Evolutionary conservation across 2,329 filamentous ascomycete genomes (phyloP), one percentile per base, ranked within the genome.

Genomic region (Scortechinia acanthostroma): DNA sequence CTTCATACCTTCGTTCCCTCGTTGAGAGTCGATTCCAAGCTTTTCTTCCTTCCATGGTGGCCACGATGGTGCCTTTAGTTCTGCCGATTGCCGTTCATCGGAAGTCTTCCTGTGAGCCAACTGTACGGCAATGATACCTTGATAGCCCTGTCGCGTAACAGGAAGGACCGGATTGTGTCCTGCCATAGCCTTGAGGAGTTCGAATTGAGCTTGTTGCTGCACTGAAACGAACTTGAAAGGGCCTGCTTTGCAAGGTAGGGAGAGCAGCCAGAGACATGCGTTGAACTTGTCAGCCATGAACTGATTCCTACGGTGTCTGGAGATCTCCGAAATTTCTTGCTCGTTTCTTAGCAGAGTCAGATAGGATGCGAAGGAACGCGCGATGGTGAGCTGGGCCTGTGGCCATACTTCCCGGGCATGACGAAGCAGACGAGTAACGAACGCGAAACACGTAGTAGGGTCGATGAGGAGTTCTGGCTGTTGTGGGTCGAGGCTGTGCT

Each of bases 11-110:
- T 77, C 71, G 42, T 71, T 69, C 10, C 69, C 73, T 45, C 77
- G 72, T 14, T 69, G 64, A n/a, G 70, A 68, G 53, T 84, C 79
- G 54, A 83, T 75, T 1, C 76, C 77, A 15, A 76, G 71, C 45
- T 68, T 75, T 42, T 78, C 73, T 53, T 77, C 71, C 56, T 80
- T 82, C 77, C 78, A 84, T 0, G 80, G 80, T 14, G 80, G 80
- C 80, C 80, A 84, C 4, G 75, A 77, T 5, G 69, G 61, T 2
- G 76, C 69, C 61, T 83, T 80, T 17, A 81, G 61, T 40, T 66
- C 61, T 2, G 77, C 77, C 69, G 77, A 83, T 47, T 76, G 66
- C 21, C 63, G 69, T 53, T 84, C 80, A 21, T 63, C 59, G 0
- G 52, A 28, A 1, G 76, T 80, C 56, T 83, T 83, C 37, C 62